Evolutionary conservation across 1,139 yeast species (phyloP).

Genomic region (Pneumocystis wakefieldiae): DNA sequence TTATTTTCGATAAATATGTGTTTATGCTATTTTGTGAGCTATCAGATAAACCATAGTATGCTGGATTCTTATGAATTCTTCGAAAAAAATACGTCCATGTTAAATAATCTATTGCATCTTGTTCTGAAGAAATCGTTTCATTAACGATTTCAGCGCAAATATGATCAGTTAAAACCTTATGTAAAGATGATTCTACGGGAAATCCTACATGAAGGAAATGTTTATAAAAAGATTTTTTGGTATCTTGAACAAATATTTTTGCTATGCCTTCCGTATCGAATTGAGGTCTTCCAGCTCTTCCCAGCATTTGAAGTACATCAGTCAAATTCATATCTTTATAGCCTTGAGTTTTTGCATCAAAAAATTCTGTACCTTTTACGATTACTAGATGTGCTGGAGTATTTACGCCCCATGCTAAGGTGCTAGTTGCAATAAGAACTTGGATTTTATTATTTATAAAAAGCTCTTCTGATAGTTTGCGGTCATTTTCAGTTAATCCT

Average conservation of each 20-base stretch:
- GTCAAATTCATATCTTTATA: conserved; percentile 84
- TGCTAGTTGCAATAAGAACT: conserved; percentile 82
- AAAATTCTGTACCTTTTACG: conserved; percentile 84
- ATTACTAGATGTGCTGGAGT: conserved; percentile 88
- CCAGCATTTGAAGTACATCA: conserved; percentile 82
- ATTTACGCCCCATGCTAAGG: conserved; percentile 96
- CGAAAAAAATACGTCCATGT: conserved; percentile 92
- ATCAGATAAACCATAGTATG: conserved; percentile 81
- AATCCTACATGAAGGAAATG: conserved; percentile 90
- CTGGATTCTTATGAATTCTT: conserved; percentile 89
- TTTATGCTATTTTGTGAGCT: conserved; percentile 49
- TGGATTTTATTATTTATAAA: conserved; percentile 80
- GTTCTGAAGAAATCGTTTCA: conserved; percentile 67
- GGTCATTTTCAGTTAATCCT: conserved; percentile 62
- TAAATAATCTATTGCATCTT: conserved; percentile 81
- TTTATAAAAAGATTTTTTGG: conserved; percentile 81
- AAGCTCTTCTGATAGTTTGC: conserved; percentile 71
- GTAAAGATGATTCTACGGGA: conserved; percentile 92
- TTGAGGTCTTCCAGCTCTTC: conserved; percentile 68
- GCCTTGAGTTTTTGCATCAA: conserved; percentile 66
- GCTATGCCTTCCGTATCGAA: conserved; percentile 93
- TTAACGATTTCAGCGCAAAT: conserved; percentile 91
- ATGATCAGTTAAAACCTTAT: conserved; percentile 84
- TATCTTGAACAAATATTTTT: conserved; percentile 81
- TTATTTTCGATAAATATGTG: conserved; percentile 51